These are phyloP conservation scores for Pistacia atlantica DNA, from an alignment of 345 rosid genomes.

Conservation along the genomic window DNA sequence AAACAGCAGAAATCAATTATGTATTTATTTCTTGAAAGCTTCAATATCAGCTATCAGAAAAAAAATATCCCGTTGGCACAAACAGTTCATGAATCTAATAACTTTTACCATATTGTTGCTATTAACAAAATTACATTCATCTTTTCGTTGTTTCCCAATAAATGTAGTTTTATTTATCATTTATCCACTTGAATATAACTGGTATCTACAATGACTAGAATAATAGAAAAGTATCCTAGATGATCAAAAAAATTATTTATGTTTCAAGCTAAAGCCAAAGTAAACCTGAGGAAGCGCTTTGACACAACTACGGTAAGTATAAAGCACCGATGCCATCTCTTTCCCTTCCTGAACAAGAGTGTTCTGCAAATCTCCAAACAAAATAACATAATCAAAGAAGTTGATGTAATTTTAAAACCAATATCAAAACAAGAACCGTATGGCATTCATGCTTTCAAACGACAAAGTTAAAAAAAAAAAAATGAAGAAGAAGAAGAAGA, in stretches of 20 bases:
- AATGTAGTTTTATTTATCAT: neutral
- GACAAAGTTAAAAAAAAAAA: no score
- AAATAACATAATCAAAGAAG: conserved; percentile 13
- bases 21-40: neutral
- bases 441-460: neutral
- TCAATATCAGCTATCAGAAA: neutral
- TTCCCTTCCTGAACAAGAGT: conserved; percentile 90
- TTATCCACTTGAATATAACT: neutral
- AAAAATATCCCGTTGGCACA: neutral
- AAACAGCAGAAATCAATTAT: conserved; percentile 8
- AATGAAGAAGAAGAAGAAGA: conserved; percentile 1
- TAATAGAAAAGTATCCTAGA: neutral
- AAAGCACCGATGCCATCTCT: conserved; percentile 97
- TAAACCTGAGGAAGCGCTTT: conserved; percentile 99
- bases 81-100: neutral
- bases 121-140: neutral
- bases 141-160: neutral
- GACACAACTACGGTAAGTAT: conserved; percentile 96
- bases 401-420: neutral
- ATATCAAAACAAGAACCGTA: neutral
- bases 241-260: neutral
- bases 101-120: neutral
- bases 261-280: conserved; percentile 3
- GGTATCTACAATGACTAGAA: neutral
- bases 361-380: conserved; percentile 56